phyloP scores from a whole-genome alignment of 148 eudicot genomes.

The Vaccinium vitisidaea region DNA sequence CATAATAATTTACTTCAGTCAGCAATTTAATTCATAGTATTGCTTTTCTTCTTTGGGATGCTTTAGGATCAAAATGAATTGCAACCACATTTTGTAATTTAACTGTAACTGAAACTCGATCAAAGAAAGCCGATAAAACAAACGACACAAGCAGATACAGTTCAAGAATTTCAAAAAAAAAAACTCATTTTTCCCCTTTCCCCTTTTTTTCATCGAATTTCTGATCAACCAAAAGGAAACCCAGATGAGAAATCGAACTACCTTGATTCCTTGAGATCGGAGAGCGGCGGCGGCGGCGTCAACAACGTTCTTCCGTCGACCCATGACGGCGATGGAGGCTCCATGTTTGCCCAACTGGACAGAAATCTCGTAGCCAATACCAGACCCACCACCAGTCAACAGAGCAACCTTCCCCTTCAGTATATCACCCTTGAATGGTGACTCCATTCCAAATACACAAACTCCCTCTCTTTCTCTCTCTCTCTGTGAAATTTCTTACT shows the following conservation, averaged over 20 bases:
- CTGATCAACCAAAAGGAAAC: conserved; percentile 3
- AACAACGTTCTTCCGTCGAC: conserved; percentile 57
- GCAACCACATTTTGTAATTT: neutral
- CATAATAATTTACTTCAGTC: neutral
- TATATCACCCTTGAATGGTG: conserved; percentile 55
- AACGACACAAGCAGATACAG: neutral
- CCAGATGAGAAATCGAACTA: conserved; percentile 14
- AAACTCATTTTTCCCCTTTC: neutral
- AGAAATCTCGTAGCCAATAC: conserved; percentile 73
- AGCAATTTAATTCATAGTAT: neutral
- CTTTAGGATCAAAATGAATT: neutral
- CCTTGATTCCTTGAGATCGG: conserved; percentile 51
- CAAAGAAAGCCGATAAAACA: neutral
- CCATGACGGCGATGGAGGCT: conserved; percentile 68
- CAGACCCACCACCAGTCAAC: conserved; percentile 72
- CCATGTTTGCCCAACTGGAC: conserved; percentile 66
- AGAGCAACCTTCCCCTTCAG: conserved; percentile 65
- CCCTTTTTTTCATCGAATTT: neutral
- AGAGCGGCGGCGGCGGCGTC: conserved; percentile 62
- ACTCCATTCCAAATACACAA: conserved; percentile 34
- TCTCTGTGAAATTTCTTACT: neutral
- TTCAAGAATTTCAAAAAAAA: neutral
- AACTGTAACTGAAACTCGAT: neutral
- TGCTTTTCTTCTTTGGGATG: neutral
- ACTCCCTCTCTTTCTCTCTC: neutral